Conservation (phyloP, 257 asterid species). For the Mentha longifolia region DNA sequence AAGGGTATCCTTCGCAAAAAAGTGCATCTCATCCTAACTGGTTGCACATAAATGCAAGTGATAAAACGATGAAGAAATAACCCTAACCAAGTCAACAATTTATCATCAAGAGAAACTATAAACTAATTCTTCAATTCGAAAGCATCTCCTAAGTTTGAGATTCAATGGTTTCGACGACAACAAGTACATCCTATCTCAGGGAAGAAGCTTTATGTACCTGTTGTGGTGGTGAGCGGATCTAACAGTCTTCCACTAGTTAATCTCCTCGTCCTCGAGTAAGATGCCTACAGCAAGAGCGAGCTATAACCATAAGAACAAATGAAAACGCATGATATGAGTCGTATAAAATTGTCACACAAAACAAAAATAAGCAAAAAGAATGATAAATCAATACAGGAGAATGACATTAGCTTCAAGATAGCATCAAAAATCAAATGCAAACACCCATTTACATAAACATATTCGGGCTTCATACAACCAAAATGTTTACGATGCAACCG, state of each 20-base stretch:
- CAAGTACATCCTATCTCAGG: no score
- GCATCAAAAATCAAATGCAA: neutral
- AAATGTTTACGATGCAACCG: neutral
- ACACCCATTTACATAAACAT: neutral
- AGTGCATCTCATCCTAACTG: neutral
- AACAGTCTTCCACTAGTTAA: conserved; percentile 30
- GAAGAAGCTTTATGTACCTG: conserved; percentile 30
- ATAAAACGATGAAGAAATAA: neutral
- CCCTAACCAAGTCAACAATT: neutral
- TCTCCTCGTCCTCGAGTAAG: conserved; percentile 33
- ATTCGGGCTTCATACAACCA: conserved; percentile 9
- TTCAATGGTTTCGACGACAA: no score
- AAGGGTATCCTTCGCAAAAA: neutral
- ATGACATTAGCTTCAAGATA: neutral
- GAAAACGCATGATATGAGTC: neutral
- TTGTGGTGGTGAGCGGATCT: conserved; percentile 32
- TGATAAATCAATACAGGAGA: neutral
- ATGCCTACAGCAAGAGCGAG: conserved; percentile 41
- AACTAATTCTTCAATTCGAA: no score
- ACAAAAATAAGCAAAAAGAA: conserved; percentile 17
- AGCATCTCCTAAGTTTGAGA: no score
- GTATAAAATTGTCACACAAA: neutral
- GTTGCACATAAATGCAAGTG: no score
- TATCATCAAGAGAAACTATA: conserved; percentile 1
- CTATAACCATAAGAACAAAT: conserved; percentile 19